Percentiles rank a stretch among this genome's conserved stretches.
phyloP scores from a whole-genome alignment of 192 early-diverging fungal genomes.

The Coemansia sp. region DNA sequence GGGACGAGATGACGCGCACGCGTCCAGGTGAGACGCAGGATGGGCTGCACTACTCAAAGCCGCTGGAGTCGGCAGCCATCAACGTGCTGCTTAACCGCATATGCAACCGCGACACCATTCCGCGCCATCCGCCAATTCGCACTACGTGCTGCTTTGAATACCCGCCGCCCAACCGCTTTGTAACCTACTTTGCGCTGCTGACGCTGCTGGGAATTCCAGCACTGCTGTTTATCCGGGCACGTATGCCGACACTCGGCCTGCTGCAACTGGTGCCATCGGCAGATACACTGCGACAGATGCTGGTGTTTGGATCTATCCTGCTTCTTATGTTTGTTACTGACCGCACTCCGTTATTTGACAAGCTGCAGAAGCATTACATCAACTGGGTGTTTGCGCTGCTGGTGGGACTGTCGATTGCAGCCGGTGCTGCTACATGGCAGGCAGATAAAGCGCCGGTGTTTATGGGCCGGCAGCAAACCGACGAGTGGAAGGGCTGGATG shows the following conservation, averaged over 20 bases:
- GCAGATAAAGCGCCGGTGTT: constrained; percentile 51
- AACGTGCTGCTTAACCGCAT: constrained; percentile 61
- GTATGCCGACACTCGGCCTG: constrained; percentile 1
- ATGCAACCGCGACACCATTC: constrained; percentile 57
- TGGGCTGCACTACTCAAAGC: constrained; percentile 65
- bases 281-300: constrained; percentile 46
- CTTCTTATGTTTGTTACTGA: constrained; percentile 65
- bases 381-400: constrained; percentile 52
- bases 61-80: constrained; percentile 54
- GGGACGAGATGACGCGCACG: constrained; percentile 51
- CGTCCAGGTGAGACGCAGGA: constrained; percentile 55
- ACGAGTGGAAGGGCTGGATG: constrained; percentile 91
- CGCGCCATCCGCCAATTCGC: constrained; percentile 53
- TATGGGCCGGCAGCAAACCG: constrained; percentile 73
- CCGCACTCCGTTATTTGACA: constrained; percentile 66
- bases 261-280: constrained; percentile 29
- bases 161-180: constrained; percentile 47
- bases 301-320: constrained; percentile 56
- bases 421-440: constrained; percentile 49
- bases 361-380: constrained; percentile 62
- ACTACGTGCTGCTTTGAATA: constrained; percentile 64
- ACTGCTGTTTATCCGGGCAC: constrained; percentile 2
- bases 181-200: constrained; percentile 29
- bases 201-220: constrained; percentile 25
- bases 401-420: constrained; percentile 31